Conservation (phyloP, 202 grass and related monocot genomes). For the Brachypodium distachyon region DNA sequence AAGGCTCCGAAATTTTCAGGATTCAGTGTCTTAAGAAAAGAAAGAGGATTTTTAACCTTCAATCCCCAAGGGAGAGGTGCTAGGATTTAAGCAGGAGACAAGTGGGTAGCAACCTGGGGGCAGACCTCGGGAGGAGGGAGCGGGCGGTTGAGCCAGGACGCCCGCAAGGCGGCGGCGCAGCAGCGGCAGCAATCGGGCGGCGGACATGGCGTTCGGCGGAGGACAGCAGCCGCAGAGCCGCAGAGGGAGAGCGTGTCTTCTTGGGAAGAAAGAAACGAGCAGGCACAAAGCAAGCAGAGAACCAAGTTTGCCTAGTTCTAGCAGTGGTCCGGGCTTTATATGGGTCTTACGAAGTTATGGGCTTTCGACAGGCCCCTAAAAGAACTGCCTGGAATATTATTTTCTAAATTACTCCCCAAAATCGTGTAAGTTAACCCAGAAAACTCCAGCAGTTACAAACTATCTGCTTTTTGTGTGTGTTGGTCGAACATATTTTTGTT, state of each 20-base stretch:
- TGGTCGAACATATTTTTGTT: no score
- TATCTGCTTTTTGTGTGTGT: no score
- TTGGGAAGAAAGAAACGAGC: background rate
- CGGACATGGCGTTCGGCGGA: slow-evolving; percentile 17
- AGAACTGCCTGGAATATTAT: no score
- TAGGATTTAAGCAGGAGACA: background rate
- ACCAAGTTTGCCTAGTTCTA: background rate
- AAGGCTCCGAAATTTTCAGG: background rate
- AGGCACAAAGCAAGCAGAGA: background rate
- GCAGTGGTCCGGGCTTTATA: background rate
- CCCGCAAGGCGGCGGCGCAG: slow-evolving; percentile 13
- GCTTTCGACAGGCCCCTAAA: no score
- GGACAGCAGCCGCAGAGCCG: no score
- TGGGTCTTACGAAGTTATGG: background rate
- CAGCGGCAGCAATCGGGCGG: slow-evolving; percentile 8
- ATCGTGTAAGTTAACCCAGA: no score
- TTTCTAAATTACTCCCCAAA: no score
- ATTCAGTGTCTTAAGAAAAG: no score
- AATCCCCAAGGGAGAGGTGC: background rate
- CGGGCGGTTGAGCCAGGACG: background rate
- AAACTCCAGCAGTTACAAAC: no score
- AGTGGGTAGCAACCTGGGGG: background rate
- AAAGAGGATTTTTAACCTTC: background rate
- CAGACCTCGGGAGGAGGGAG: slow-evolving; percentile 3
- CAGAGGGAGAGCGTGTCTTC: background rate